Percentiles rank a stretch among this genome's conserved stretches.
These are phyloP conservation scores for Alternaria dauci DNA, from an alignment of 2,329 filamentous ascomycete species.

Conservation along the genomic window DNA sequence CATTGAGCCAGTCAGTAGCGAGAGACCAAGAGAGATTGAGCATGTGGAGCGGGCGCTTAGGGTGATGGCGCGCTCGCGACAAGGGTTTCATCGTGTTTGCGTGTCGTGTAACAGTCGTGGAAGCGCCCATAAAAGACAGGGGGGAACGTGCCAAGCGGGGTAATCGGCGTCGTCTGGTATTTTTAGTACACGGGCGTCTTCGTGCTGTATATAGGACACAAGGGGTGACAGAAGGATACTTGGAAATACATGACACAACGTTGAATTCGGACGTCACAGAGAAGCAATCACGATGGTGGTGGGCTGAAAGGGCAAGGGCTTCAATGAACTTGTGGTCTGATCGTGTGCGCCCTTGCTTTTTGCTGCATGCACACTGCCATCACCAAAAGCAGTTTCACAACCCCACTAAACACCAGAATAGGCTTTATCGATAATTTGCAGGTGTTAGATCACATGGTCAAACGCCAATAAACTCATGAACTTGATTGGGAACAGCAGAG, in stretches of 20 bases:
- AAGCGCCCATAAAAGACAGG: constrained; percentile 1
- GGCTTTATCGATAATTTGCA: constrained; percentile 6
- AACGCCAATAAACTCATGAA: constrained; percentile 14
- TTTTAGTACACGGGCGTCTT: not conserved
- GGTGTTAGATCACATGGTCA: not conserved
- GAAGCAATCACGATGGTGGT: not conserved
- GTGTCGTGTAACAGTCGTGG: not conserved
- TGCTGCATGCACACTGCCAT: constrained; percentile 11
- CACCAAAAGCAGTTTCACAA: constrained; percentile 6
- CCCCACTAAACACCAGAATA: not conserved
- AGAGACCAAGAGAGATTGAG: constrained; percentile 1
- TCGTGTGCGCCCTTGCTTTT: constrained; percentile 4
- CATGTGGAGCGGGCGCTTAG: constrained; percentile 9
- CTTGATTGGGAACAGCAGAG: constrained; percentile 7
- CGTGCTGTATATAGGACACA: constrained; percentile 5
- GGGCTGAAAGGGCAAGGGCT: not conserved
- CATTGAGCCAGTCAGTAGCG: constrained; percentile 7
- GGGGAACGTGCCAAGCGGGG: constrained; percentile 10
- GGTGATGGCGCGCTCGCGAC: not conserved
- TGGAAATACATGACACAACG: not conserved
- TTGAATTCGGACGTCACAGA: not conserved
- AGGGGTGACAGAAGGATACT: not conserved
- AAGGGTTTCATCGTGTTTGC: constrained; percentile 6
- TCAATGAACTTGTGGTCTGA: constrained; percentile 19
- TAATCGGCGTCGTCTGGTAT: constrained; percentile 1